phyloP scores from a whole-genome alignment of 2,329 filamentous ascomycete species.

The Penicillium palitans region DNA sequence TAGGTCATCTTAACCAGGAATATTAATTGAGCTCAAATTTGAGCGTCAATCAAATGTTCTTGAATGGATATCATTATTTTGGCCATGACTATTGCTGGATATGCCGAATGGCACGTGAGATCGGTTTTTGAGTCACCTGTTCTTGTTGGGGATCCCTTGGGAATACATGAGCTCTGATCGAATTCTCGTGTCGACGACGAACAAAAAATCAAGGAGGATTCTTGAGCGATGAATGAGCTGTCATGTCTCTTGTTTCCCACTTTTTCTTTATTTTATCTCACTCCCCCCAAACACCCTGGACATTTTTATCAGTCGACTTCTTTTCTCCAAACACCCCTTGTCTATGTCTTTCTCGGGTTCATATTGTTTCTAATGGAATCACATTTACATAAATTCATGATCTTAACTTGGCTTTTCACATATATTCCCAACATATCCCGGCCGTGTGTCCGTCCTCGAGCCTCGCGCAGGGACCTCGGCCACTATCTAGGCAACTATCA shows the following conservation, averaged over 20 bases:
- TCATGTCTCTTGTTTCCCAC: constrained; percentile 13
- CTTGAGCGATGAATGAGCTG: constrained; percentile 17
- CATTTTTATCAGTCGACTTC: constrained; percentile 14
- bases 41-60: background rate
- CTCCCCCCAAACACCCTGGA: background rate
- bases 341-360: constrained; percentile 22
- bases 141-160: constrained; percentile 9
- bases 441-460: constrained; percentile 13
- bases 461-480: constrained; percentile 5
- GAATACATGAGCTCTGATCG: constrained; percentile 9
- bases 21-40: background rate
- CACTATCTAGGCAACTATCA: background rate
- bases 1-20: background rate
- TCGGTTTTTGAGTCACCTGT: constrained; percentile 1
- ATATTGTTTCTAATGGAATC: constrained; percentile 29
- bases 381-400: constrained; percentile 20
- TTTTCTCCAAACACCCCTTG: constrained; percentile 11
- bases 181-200: constrained; percentile 14
- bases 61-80: constrained; percentile 10
- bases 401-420: constrained; percentile 7
- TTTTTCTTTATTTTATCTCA: constrained; percentile 10
- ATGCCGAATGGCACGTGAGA: constrained; percentile 14
- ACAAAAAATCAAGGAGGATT: constrained; percentile 14
- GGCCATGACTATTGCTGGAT: constrained; percentile 12
- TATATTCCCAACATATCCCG: background rate